These are phyloP conservation scores for Penicillium pancosmium DNA, from an alignment of 495 filamentous ascomycete genomes.

Conservation along the genomic window DNA sequence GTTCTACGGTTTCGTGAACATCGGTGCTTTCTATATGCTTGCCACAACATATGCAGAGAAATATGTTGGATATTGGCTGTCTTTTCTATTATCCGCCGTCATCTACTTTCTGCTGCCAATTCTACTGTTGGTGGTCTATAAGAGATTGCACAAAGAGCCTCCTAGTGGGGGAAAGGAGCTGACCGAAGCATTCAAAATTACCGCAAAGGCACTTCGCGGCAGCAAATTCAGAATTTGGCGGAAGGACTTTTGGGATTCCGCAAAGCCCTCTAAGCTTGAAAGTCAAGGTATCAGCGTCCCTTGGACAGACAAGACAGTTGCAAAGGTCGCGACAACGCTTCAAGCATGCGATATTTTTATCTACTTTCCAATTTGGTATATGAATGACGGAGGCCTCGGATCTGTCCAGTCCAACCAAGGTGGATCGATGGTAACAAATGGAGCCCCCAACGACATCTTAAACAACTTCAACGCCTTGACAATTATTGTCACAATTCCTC, in stretches of 20 bases:
- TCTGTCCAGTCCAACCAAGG: constrained; percentile 52
- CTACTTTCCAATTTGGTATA: constrained; percentile 54
- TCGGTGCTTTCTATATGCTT: constrained; percentile 39
- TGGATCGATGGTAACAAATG: constrained; percentile 65
- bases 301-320: constrained; percentile 54
- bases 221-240: constrained; percentile 61
- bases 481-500: constrained; percentile 65
- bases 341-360: constrained; percentile 55
- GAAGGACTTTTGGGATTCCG: constrained; percentile 64
- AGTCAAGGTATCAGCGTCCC: constrained; percentile 44
- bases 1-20: constrained; percentile 43
- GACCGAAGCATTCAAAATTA: constrained; percentile 56
- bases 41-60: constrained; percentile 45
- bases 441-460: constrained; percentile 72
- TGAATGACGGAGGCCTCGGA: constrained; percentile 50
- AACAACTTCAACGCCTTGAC: constrained; percentile 70
- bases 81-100: constrained; percentile 40
- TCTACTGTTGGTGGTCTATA: constrained; percentile 52
- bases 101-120: constrained; percentile 58
- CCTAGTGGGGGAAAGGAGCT: constrained; percentile 54
- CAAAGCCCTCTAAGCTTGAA: constrained; percentile 61
- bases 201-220: constrained; percentile 53
- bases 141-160: constrained; percentile 49
- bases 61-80: constrained; percentile 42
- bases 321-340: constrained; percentile 28